Evolutionary conservation across 2,329 filamentous ascomycete species (phyloP).

Genomic region (Verticillium tricorpus): DNA sequence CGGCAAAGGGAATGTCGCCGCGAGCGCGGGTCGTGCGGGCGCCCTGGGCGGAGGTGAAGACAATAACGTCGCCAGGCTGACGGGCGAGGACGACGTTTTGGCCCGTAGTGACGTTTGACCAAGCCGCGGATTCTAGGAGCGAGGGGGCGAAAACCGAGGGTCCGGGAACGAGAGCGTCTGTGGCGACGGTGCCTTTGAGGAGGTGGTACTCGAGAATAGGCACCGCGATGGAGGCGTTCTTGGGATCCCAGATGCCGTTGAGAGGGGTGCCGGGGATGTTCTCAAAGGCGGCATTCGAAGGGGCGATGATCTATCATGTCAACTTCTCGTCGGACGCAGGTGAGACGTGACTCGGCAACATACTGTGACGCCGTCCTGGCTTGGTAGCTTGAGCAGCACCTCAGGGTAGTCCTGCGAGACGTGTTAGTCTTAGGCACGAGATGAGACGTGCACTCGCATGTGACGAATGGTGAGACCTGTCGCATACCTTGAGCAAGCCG

Average conservation of each 20-base stretch:
- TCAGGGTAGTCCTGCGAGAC: constrained; percentile 39
- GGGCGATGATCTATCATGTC: constrained; percentile 44
- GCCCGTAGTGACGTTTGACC: constrained; percentile 44
- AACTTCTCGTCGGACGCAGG: neutral
- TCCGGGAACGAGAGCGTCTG: constrained; percentile 29
- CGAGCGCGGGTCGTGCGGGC: constrained; percentile 35
- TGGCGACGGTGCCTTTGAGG: constrained; percentile 44
- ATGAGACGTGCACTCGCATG: neutral
- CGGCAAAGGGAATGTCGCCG: constrained; percentile 40
- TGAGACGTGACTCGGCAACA: constrained; percentile 11
- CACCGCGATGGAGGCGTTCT: constrained; percentile 39
- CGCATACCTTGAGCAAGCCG: constrained; percentile 34
- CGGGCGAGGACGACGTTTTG: constrained; percentile 43
- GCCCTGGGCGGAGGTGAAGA: constrained; percentile 34
- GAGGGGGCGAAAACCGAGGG: constrained; percentile 36
- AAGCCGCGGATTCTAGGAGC: constrained; percentile 34
- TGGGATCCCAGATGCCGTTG: constrained; percentile 37
- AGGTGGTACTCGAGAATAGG: constrained; percentile 59
- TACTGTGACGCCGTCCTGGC: constrained; percentile 38
- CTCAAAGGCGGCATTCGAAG: constrained; percentile 53
- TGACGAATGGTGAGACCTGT: neutral
- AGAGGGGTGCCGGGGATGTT: constrained; percentile 49
- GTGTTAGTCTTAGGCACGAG: constrained; percentile 1
- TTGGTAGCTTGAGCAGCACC: constrained; percentile 38
- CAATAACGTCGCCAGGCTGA: constrained; percentile 33